Base-by-base conservation (phyloP, 1,284 basidiomycete species). In the Irpex sp. region DNA sequence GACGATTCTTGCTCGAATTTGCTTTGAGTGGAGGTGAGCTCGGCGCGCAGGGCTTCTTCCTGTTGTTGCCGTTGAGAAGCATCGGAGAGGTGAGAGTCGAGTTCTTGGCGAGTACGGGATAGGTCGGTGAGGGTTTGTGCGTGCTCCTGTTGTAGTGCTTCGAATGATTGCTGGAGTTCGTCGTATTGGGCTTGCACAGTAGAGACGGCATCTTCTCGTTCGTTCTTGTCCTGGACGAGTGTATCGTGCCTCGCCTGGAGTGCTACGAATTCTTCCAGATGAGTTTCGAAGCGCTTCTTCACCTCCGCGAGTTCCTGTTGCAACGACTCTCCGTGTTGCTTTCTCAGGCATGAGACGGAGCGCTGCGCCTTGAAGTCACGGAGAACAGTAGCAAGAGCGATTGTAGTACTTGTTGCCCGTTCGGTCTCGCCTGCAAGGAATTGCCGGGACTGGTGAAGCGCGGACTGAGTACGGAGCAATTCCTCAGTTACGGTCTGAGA, bases 1-100 rank as follows among this genome's bases (percentile, higher is more conserved):
- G 71, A 72, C 48, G 82, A 65, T 58, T 82, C 80, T 49, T 77
- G 74, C 3, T 76, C 71, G 59, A 82, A 79, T 55, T 75, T 73
- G 52, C 73, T 68, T 63, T 74, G 77, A 57, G 81, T 68, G 36
- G 73, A 71, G n/a, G 69, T 74, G 1, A 82, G 68, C 59, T 74
- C 68, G 4, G 55, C 34, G 36, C 68, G 69, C 15, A 74, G 61
- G 1, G 61, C 58, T 7, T 65, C 58, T 7, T 65, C 70, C 1
- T 66, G 62, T 52, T 67, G 62, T 1, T 65, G 66, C 44, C 65
- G 67, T 3, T 63, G 58, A 3, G 68, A 58, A 49, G 61, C 65
- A 52, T 65, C 66, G 1, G 67, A 64, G 0, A 70, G 66, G 5
- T 69, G 64, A 38, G 47, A 44, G 2, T 65, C 59, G 13, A 72